These are phyloP conservation scores for Russula abietina DNA, from an alignment of 768 basidiomycete genomes.

Conservation along the genomic window DNA sequence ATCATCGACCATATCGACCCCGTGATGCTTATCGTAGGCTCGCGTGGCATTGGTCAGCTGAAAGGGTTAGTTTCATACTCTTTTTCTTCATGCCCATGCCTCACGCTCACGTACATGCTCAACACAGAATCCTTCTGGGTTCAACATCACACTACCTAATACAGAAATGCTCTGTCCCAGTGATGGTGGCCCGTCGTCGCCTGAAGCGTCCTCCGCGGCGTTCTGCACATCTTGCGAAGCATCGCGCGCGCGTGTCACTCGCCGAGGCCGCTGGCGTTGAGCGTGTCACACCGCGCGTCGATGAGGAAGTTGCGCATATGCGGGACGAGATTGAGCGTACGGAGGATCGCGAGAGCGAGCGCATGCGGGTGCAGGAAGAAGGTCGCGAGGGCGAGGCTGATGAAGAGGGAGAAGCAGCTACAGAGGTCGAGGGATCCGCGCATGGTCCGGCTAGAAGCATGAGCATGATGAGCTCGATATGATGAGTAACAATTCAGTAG, in stretches of 20 bases:
- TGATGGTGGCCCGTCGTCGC: constrained; percentile 92
- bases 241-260: constrained; percentile 77
- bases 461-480: constrained; percentile 12
- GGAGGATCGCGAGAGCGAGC: constrained; percentile 37
- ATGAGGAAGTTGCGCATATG: constrained; percentile 78
- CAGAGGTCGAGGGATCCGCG: constrained; percentile 21
- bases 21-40: constrained; percentile 90
- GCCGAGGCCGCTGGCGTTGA: constrained; percentile 84
- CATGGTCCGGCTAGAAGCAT: constrained; percentile 20
- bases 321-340: constrained; percentile 69
- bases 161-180: constrained; percentile 91
- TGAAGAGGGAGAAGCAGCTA: constrained; percentile 16
- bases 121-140: constrained; percentile 75
- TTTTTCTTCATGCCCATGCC: neutral
- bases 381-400: constrained; percentile 14
- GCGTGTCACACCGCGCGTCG: constrained; percentile 78
- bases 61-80: constrained; percentile 59
- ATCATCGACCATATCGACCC: constrained; percentile 85
- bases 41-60: constrained; percentile 80
- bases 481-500: neutral
- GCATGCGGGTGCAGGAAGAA: constrained; percentile 23
- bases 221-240: constrained; percentile 72
- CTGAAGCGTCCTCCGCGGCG: constrained; percentile 83
- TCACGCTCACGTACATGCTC: constrained; percentile 2
- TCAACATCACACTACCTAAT: constrained; percentile 94